Evolutionary conservation across 805 yeast genomes (phyloP).

Genomic region (Hanseniaspora vineae): DNA sequence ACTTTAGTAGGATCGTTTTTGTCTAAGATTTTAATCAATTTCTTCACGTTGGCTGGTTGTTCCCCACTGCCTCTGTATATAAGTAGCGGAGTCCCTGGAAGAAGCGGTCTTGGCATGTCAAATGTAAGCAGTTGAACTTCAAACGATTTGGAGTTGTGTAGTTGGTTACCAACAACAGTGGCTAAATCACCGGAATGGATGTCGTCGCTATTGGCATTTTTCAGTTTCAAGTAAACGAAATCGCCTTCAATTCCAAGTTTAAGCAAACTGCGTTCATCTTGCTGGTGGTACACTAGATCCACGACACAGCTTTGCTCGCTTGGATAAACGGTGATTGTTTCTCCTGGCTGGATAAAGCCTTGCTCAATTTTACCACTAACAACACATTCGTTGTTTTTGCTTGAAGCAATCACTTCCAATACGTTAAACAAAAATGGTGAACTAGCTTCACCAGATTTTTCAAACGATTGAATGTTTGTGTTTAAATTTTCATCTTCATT

Average conservation of each 20-base stretch:
- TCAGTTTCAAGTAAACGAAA: conserved; percentile 33
- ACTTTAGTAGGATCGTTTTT: conserved; percentile 72
- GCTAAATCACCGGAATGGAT: conserved; percentile 59
- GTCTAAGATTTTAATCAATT: conserved; percentile 47
- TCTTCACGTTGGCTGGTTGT: conserved; percentile 52
- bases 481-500: conserved; percentile 6
- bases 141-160: conserved; percentile 35
- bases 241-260: conserved; percentile 41
- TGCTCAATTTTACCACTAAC: conserved; percentile 54
- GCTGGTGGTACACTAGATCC: conserved; percentile 22
- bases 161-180: conserved; percentile 33
- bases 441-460: conserved; percentile 11
- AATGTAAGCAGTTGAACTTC: conserved; percentile 51
- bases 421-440: conserved; percentile 43
- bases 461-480: not conserved
- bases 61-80: conserved; percentile 65
- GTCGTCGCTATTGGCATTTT: conserved; percentile 25
- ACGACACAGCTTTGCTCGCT: conserved; percentile 28
- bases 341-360: conserved; percentile 63
- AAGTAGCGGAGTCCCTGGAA: conserved; percentile 69
- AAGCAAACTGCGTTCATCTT: conserved; percentile 8
- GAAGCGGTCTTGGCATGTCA: conserved; percentile 54
- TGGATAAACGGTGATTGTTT: conserved; percentile 46
- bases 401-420: conserved; percentile 44
- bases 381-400: conserved; percentile 35